These are phyloP conservation scores for Houttuynia cordata DNA, from an alignment of 164 flowering plant genomes.

Conservation along the genomic window DNA sequence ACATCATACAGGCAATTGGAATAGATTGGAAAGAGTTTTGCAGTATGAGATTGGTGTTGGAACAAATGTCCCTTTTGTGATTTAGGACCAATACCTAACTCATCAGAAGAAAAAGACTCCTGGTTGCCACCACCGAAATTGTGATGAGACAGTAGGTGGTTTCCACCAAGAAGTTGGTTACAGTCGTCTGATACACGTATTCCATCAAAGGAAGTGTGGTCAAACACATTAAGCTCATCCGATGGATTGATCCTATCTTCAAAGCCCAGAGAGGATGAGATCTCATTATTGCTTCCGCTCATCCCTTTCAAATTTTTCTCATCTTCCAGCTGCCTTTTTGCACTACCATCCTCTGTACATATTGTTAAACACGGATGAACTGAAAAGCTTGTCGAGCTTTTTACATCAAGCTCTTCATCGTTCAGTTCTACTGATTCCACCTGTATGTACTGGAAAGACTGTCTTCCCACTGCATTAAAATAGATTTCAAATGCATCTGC, in stretches of 20 bases:
- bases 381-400: constrained; percentile 31
- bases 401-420: constrained; percentile 31
- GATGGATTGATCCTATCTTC: constrained; percentile 19
- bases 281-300: constrained; percentile 20
- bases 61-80: background rate
- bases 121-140: constrained; percentile 7
- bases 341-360: constrained; percentile 34
- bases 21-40: background rate
- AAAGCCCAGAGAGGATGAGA: constrained; percentile 14
- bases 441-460: constrained; percentile 26
- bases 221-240: constrained; percentile 20
- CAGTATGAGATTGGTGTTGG: background rate
- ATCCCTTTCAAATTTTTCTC: constrained; percentile 52
- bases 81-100: background rate
- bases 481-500: background rate
- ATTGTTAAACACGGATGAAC: constrained; percentile 14
- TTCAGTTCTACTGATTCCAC: constrained; percentile 22
- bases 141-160: constrained; percentile 4
- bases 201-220: constrained; percentile 12
- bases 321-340: constrained; percentile 68
- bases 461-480: constrained; percentile 12
- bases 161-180: constrained; percentile 1
- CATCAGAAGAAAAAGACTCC: constrained; percentile 20
- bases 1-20: constrained; percentile 36
- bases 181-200: constrained; percentile 8